Evolutionary conservation across 352 stramenopile genomes (phyloP), one percentile per base, ranked within the genome.

Genomic region (Thalassiosira oceanica): DNA sequence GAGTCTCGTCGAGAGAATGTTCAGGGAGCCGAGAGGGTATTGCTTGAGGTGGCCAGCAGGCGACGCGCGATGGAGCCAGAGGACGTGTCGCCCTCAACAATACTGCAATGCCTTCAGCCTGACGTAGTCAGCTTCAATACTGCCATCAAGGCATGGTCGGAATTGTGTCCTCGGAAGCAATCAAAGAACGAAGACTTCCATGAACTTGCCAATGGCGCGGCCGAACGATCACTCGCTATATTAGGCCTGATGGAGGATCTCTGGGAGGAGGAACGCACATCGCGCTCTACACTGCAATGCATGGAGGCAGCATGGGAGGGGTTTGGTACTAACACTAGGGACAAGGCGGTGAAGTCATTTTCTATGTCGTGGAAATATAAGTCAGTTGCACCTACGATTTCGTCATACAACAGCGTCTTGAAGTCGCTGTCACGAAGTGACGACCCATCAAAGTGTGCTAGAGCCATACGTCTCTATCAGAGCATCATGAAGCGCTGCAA

Each of bases 61-160:
- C 23, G 46, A 18, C 15, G 45, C 18, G n/a, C n/a, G n/a, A n/a
- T n/a, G n/a, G n/a, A n/a, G n/a, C n/a, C n/a, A n/a, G 46, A 8
- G 8, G 21, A 61, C 3, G 28, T 28, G 6, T 55, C 56, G 35
- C 49, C 57, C 37, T 56, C 44, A 11, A 77, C 56, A 29, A 36
- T 77, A 33, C 45, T 77, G 20, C 52, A 61, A 20, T 53, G 20
- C 49, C n/a, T 65, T 5, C 48, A 55, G 42, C 66, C 66, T 10
- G 58, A 77, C 48, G 51, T 53, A 24, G 55, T 70, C 46, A 70
- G 56, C 10, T 77, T 70, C 23, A 77, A 77, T 24, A 77, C 57
- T 4, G 56, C 45, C 11, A 70, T 77, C 41, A 64, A 53, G 18
- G 66, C 66, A 18, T 77, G 56, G 66, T 51, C 56, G 15, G 46